A percentile compares a stretch with the other conserved stretches of the same genome.
phyloP scores from a whole-genome alignment of 2,329 filamentous ascomycete species.

The Didymella pomorum region DNA sequence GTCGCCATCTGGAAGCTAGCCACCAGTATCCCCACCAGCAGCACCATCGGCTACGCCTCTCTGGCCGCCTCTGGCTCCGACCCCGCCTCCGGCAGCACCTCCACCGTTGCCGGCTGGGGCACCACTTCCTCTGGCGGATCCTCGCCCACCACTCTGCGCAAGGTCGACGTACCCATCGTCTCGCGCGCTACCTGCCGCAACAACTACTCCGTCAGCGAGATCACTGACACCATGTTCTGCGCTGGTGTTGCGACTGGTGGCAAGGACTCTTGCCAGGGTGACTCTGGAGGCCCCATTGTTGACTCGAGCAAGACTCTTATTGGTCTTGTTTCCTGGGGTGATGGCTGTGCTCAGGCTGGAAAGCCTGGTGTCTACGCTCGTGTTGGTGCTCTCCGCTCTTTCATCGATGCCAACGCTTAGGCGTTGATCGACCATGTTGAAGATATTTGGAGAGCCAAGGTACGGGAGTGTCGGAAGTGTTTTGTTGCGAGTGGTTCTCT shows the following conservation, averaged over 20 bases:
- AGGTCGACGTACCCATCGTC: conserved; percentile 42
- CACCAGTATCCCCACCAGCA: conserved; percentile 34
- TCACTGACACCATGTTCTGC: conserved; percentile 42
- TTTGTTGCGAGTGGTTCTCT: not conserved
- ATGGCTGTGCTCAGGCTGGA: conserved; percentile 34
- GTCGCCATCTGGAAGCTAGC: conserved; percentile 40
- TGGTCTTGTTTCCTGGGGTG: conserved; percentile 37
- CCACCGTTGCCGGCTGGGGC: conserved; percentile 41
- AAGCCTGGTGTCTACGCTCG: conserved; percentile 40
- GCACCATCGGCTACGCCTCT: conserved; percentile 33
- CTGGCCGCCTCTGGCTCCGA: conserved; percentile 35
- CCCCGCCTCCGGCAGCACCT: conserved; percentile 30
- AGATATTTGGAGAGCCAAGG: too few species aligned
- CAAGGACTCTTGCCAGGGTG: conserved; percentile 47
- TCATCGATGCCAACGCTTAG: conserved; percentile 32
- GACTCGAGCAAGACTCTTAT: conserved; percentile 22
- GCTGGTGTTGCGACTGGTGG: conserved; percentile 36
- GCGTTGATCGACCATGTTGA: too few species aligned
- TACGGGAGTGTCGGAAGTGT: not conserved
- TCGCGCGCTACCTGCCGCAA: conserved; percentile 34
- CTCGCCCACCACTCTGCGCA: conserved; percentile 29
- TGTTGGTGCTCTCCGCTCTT: conserved; percentile 26
- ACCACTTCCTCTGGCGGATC: conserved; percentile 22
- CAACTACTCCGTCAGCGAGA: conserved; percentile 26
- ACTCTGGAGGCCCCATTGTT: conserved; percentile 41